phyloP scores from a whole-genome alignment of 1,139 yeast species.

The Hyphopichia fennica region DNA sequence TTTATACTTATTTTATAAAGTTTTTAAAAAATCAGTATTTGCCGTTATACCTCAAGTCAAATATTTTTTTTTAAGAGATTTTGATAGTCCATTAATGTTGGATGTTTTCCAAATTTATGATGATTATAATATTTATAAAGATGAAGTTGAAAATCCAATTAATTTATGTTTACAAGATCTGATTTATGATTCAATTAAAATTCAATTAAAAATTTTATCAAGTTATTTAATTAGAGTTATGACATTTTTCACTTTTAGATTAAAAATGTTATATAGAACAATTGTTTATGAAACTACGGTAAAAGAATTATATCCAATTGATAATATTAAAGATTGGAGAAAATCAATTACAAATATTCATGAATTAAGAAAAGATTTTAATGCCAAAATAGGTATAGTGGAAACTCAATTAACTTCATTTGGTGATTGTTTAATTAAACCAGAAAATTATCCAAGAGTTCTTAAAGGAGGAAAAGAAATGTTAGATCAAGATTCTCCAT shows the following conservation, averaged over 20 bases:
- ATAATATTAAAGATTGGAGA: constrained; percentile 32
- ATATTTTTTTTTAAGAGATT: constrained; percentile 42
- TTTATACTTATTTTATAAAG: constrained; percentile 34
- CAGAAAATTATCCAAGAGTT: constrained; percentile 30
- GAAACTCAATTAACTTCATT: constrained; percentile 32
- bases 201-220: constrained; percentile 24
- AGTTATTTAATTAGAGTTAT: constrained; percentile 35
- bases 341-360: constrained; percentile 26
- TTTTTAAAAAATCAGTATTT: constrained; percentile 34
- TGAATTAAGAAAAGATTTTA: constrained; percentile 25
- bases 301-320: constrained; percentile 27
- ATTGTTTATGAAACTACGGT: constrained; percentile 27
- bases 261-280: constrained; percentile 25
- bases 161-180: constrained; percentile 12
- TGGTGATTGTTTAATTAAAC: constrained; percentile 22
- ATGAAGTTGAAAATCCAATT: constrained; percentile 18
- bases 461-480: not conserved
- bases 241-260: constrained; percentile 28
- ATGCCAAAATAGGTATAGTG: constrained; percentile 21
- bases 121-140: constrained; percentile 27
- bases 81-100: constrained; percentile 44
- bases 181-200: constrained; percentile 17
- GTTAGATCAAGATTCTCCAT: not conserved
- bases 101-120: constrained; percentile 32
- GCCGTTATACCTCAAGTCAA: constrained; percentile 44